Evolutionary conservation across 2,329 filamentous ascomycete species (phyloP).

Genomic region (Hymenoscyphus occultus): DNA sequence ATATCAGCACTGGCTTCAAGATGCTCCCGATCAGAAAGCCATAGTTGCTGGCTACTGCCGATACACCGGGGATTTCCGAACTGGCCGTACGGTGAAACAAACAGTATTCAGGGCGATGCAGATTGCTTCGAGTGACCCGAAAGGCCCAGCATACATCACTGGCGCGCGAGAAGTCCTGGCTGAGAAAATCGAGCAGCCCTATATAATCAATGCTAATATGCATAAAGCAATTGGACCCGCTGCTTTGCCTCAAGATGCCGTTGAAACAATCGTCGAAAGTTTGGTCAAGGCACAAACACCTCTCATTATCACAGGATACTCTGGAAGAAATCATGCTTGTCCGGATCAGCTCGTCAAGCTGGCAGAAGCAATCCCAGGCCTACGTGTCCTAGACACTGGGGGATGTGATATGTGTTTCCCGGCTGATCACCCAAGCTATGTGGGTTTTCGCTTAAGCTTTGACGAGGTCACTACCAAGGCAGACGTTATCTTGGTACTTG

Average conservation of each 20-base stretch:
- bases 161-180: conserved; percentile 66
- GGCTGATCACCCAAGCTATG: background rate
- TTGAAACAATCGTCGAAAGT: conserved; percentile 53
- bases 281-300: conserved; percentile 62
- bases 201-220: background rate
- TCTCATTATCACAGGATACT: conserved; percentile 66
- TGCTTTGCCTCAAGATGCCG: background rate
- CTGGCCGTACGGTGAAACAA: conserved; percentile 68
- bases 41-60: conserved; percentile 70
- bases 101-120: conserved; percentile 66
- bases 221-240: background rate
- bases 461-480: background rate
- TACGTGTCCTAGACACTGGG: background rate
- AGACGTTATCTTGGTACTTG: background rate
- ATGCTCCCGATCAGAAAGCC: conserved; percentile 68
- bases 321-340: conserved; percentile 60
- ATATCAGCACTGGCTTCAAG: conserved; percentile 75
- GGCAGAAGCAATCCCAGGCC: background rate
- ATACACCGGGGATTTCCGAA: conserved; percentile 66
- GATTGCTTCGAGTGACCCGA: conserved; percentile 64
- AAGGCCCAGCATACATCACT: conserved; percentile 64
- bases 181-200: conserved; percentile 51
- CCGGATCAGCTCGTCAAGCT: conserved; percentile 25
- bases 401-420: background rate
- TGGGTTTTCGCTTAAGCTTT: background rate